Evolutionary conservation across 2,329 filamentous ascomycete species (phyloP).

Genomic region (Orbilia javanica): DNA sequence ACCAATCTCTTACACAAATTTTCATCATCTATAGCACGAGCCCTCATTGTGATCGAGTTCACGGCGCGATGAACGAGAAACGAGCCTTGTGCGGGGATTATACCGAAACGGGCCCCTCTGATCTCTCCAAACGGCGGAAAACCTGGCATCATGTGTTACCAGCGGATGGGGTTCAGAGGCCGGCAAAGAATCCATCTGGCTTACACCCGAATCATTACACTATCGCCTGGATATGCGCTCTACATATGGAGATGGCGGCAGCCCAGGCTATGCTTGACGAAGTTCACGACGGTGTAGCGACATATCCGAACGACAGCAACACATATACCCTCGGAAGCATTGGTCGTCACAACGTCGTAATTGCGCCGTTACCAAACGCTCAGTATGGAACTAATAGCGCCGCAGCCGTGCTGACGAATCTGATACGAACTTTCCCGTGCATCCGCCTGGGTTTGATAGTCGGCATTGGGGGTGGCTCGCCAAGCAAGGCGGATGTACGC

Average conservation of each 20-base stretch:
- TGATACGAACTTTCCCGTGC: conserved; percentile 63
- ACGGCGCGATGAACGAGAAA: conserved; percentile 3
- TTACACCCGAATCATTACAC: conserved; percentile 29
- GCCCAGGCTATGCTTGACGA: conserved; percentile 61
- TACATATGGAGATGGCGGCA: conserved; percentile 58
- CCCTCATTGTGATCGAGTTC: too few relatives aligned
- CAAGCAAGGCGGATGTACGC: conserved; percentile 59
- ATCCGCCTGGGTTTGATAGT: conserved; percentile 60
- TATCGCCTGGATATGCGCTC: conserved; percentile 60
- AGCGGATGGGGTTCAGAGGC: not conserved
- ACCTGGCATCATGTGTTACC: not conserved
- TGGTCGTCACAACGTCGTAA: conserved; percentile 63
- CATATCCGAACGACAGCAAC: conserved; percentile 58
- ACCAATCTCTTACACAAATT: too few relatives aligned
- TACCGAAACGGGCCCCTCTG: not conserved
- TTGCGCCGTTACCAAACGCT: conserved; percentile 63
- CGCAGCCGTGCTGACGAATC: conserved; percentile 63
- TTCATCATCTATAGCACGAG: too few relatives aligned
- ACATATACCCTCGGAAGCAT: conserved; percentile 62
- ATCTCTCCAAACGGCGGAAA: conserved; percentile 27
- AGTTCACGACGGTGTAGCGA: conserved; percentile 39
- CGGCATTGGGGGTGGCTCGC: conserved; percentile 61
- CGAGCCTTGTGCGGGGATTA: not conserved
- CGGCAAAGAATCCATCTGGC: not conserved
- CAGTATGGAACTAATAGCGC: conserved; percentile 64